Percentiles rank a stretch among this genome's conserved stretches.
phyloP scores from a whole-genome alignment of 768 basidiomycete species.

The Boletus rubropictus region DNA sequence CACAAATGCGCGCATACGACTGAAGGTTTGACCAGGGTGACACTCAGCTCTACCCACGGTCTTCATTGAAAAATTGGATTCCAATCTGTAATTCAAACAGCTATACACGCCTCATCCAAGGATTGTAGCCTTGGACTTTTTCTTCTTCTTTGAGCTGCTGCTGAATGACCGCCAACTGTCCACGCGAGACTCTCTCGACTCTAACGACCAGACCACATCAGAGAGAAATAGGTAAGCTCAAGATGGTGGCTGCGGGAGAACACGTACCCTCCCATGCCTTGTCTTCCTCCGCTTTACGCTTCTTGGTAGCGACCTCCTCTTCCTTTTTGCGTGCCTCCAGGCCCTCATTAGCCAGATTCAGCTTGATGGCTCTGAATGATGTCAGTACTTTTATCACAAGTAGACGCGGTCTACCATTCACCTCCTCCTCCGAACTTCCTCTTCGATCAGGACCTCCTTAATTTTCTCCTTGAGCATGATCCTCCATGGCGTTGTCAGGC shows the following conservation, averaged over 20 bases:
- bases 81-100: neutral
- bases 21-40: slow-evolving; percentile 9
- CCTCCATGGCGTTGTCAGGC: slow-evolving; percentile 54
- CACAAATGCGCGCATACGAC: slow-evolving; percentile 3
- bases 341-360: slow-evolving; percentile 89
- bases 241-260: neutral
- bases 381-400: slow-evolving; percentile 1
- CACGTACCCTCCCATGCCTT: slow-evolving; percentile 79
- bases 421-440: slow-evolving; percentile 83
- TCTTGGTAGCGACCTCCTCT: slow-evolving; percentile 68
- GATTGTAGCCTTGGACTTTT: slow-evolving; percentile 61
- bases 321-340: slow-evolving; percentile 92
- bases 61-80: neutral
- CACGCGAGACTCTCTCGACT: slow-evolving; percentile 74
- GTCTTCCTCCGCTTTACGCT: slow-evolving; percentile 87
- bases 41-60: slow-evolving; percentile 4
- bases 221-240: neutral
- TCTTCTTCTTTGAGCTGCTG: slow-evolving; percentile 71
- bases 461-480: slow-evolving; percentile 61
- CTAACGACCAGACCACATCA: slow-evolving; percentile 31
- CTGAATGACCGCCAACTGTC: slow-evolving; percentile 78
- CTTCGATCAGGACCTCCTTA: slow-evolving; percentile 85
- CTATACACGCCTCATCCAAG: slow-evolving; percentile 48
- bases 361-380: slow-evolving; percentile 70
- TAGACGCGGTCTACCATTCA: slow-evolving; percentile 32